Base-by-base conservation (phyloP, 2,329 filamentous ascomycete genomes). In the Aspergillus terreus region DNA sequence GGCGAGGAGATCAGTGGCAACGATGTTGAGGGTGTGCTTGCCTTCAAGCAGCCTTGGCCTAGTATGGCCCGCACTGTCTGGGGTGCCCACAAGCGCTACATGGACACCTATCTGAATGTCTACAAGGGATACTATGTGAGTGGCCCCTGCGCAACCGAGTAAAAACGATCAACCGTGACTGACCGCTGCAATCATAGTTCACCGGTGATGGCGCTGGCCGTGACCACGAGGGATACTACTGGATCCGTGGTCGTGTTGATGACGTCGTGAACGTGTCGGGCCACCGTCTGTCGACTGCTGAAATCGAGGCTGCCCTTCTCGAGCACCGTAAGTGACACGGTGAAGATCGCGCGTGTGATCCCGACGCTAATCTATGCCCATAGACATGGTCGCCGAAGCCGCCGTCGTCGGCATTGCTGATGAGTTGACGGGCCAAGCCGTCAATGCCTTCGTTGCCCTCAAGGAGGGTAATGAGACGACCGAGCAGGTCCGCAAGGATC, bases 211-310 rank as follows among this genome's bases (percentile, higher is more conserved):
- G 94, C 68, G 94, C 94, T 50, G 94, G 89, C 54, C 89, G 94
- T 68, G 94, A 99, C 71, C 88, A 96, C 74, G 94, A 99, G 66
- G 94, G 94, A 51, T 99, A 96, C 80, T 99, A 97, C 84, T 99
- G 94, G 94, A 99, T 99, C 71, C 90, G 94, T 57, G 94, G 94
- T 59, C 91, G 94, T 73, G 94, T 99, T 48, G 94, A 99, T 69
- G 94, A 99, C 66, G 94, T 99, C 41, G 92, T 99, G 72, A 99
- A 99, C 74, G 94, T 99, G 56, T 94, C 88, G 63, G 94, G 94
- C 25, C 94, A 99, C 75, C 87, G 94, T 71, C 81, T 99, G 57
- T 97, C 92, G 14, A 99, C 94, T 9, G 92, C 94, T 33, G 94
- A 99, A 74, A 99, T 99, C 59, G 94, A 99, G 76, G 94, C 94